Conservation (phyloP, 1,284 basidiomycete species). For the Xerocomus cyaneibrunnescens region DNA sequence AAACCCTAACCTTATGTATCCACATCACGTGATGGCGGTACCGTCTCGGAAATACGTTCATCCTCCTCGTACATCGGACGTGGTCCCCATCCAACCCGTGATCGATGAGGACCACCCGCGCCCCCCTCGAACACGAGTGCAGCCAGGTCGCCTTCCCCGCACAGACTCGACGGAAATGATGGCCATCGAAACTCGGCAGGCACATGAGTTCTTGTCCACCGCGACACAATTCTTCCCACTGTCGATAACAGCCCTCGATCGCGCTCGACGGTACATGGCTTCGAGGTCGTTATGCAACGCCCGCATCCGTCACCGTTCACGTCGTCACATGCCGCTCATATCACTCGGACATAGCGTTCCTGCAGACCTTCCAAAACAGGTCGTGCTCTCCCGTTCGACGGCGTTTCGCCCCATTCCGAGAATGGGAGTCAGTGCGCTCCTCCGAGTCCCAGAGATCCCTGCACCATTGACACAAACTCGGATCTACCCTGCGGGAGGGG, state of each 20-base stretch:
- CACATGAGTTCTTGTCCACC: not conserved
- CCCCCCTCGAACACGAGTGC: not conserved
- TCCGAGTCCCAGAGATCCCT: not conserved
- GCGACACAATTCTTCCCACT: not conserved
- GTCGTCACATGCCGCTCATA: not conserved
- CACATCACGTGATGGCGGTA: constrained; percentile 24
- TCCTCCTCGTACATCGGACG: no score
- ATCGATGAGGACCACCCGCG: constrained; percentile 9
- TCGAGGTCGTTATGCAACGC: constrained; percentile 28
- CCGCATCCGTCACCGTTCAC: constrained; percentile 1
- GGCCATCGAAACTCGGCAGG: constrained; percentile 5
- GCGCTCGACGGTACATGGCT: constrained; percentile 1
- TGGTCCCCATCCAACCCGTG: no score
- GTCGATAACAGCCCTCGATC: constrained; percentile 28
- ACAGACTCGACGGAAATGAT: constrained; percentile 20
- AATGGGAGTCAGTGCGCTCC: constrained; percentile 8
- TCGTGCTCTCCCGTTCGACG: constrained; percentile 3
- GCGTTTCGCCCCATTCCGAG: constrained; percentile 13
- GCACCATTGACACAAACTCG: not conserved
- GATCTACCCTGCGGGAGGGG: not conserved
- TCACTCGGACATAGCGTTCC: constrained; percentile 1
- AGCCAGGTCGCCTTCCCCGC: constrained; percentile 1
- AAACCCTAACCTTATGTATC: constrained; percentile 27
- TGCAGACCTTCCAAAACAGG: constrained; percentile 6
- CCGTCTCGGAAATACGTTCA: constrained; percentile 5